Conservation (phyloP, 257 asterid genomes). For the Nicotiana otophora region DNA sequence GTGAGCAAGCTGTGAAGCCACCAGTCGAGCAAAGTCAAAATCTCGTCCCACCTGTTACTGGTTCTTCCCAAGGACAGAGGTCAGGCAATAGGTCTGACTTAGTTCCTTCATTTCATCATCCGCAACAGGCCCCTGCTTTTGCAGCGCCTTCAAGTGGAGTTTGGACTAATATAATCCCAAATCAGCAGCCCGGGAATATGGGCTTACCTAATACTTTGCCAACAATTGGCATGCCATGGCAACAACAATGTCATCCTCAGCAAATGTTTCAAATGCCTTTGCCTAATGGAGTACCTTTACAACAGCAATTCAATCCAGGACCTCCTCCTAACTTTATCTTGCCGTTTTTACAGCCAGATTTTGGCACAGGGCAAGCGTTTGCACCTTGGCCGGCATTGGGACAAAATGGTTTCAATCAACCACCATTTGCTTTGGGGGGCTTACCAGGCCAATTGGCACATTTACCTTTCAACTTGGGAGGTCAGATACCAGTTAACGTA, state of each 20-base stretch:
- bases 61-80: slow-evolving; percentile 27
- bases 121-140: slow-evolving; percentile 33
- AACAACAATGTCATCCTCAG: slow-evolving; percentile 42
- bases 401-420: slow-evolving; percentile 33
- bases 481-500: slow-evolving; percentile 18
- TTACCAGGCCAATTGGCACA: not conserved
- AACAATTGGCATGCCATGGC: slow-evolving; percentile 48
- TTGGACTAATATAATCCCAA: slow-evolving; percentile 41
- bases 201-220: slow-evolving; percentile 38
- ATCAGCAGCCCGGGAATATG: slow-evolving; percentile 41
- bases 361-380: slow-evolving; percentile 33
- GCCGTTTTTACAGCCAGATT: slow-evolving; percentile 36
- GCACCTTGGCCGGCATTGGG: slow-evolving; percentile 34
- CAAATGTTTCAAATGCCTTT: slow-evolving; percentile 41
- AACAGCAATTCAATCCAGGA: slow-evolving; percentile 48
- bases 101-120: slow-evolving; percentile 32
- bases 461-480: slow-evolving; percentile 31
- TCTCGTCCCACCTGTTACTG: slow-evolving; percentile 18
- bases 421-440: slow-evolving; percentile 25
- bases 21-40: slow-evolving; percentile 21
- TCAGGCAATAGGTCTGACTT: slow-evolving; percentile 22
- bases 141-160: slow-evolving; percentile 33
- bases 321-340: slow-evolving; percentile 44
- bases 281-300: slow-evolving; percentile 38
- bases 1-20: slow-evolving; percentile 8